Percentiles rank a stretch among this genome's conserved stretches.
These are phyloP conservation scores for Sugiyamaella chiloensis DNA, from an alignment of 805 yeast genomes.

Conservation along the genomic window DNA sequence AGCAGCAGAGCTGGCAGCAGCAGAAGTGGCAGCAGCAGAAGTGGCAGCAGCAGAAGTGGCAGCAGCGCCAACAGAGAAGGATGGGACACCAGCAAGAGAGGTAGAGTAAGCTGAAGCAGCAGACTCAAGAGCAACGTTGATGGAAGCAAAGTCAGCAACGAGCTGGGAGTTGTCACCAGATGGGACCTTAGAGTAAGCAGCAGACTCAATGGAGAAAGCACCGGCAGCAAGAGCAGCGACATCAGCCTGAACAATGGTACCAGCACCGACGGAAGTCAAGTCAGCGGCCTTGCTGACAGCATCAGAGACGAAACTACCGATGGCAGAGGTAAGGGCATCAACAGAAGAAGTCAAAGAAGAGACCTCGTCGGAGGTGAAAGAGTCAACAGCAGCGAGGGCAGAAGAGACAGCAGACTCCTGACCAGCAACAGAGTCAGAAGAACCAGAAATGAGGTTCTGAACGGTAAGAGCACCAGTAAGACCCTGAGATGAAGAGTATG, in stretches of 20 bases:
- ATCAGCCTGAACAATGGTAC: slow-evolving; percentile 16
- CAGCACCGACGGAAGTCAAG: slow-evolving; percentile 25
- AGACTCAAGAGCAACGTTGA: slow-evolving; percentile 6
- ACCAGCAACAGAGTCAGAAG: slow-evolving; percentile 14
- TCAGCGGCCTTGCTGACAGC: slow-evolving; percentile 27
- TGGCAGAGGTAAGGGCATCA: slow-evolving; percentile 12
- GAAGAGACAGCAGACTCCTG: slow-evolving; percentile 21
- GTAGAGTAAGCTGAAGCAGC: slow-evolving; percentile 5
- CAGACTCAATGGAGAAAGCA: slow-evolving; percentile 9
- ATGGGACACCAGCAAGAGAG: slow-evolving; percentile 4
- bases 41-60: slow-evolving; percentile 9
- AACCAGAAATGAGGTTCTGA: slow-evolving; percentile 27
- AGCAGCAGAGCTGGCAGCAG: slow-evolving; percentile 12
- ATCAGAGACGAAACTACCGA: slow-evolving; percentile 19
- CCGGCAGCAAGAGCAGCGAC: slow-evolving; percentile 8
- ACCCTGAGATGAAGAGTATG: slow-evolving; percentile 21
- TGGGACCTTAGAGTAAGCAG: slow-evolving; percentile 7
- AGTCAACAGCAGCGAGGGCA: slow-evolving; percentile 15
- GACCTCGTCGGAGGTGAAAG: slow-evolving; percentile 15
- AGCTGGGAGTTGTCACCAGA: neutral
- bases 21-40: slow-evolving; percentile 14
- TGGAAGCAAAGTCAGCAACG: slow-evolving; percentile 2
- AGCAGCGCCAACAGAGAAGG: slow-evolving; percentile 6
- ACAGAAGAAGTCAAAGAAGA: slow-evolving; percentile 14
- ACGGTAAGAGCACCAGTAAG: slow-evolving; percentile 30